phyloP scores from a whole-genome alignment of 257 asterid species.

The Perilla frutescens region DNA sequence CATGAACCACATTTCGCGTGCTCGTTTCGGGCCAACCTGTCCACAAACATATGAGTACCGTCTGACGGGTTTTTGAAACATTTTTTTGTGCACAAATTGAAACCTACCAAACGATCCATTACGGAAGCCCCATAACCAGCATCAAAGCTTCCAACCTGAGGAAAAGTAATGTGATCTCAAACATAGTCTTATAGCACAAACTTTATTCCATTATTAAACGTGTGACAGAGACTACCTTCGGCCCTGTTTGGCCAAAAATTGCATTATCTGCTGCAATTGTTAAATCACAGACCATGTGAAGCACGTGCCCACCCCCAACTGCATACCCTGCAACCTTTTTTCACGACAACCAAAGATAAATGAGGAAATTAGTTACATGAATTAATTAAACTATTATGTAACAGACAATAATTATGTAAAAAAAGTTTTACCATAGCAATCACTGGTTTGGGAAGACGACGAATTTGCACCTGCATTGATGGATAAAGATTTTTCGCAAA shows the following conservation, averaged over 20 bases:
- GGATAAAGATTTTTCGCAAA: background rate
- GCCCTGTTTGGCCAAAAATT: conserved; percentile 94
- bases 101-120: conserved; percentile 88
- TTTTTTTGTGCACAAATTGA: background rate
- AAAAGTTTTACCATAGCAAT: conserved; percentile 77
- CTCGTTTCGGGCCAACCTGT: conserved; percentile 90
- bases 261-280: conserved; percentile 98
- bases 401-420: background rate
- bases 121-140: conserved; percentile 97
- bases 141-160: conserved; percentile 96
- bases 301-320: conserved; percentile 94
- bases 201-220: background rate
- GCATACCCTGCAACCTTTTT: conserved; percentile 97
- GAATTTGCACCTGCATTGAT: conserved; percentile 78
- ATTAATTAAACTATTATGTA: background rate
- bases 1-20: conserved; percentile 93
- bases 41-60: background rate
- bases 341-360: background rate
- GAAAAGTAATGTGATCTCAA: background rate
- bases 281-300: conserved; percentile 94
- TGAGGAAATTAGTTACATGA: background rate
- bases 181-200: background rate
- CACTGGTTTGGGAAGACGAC: conserved; percentile 96
- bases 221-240: conserved; percentile 58
- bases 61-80: too few species aligned